Evolutionary conservation across 257 asterid species (phyloP).

Genomic region (Ajuga chamaepitys): DNA sequence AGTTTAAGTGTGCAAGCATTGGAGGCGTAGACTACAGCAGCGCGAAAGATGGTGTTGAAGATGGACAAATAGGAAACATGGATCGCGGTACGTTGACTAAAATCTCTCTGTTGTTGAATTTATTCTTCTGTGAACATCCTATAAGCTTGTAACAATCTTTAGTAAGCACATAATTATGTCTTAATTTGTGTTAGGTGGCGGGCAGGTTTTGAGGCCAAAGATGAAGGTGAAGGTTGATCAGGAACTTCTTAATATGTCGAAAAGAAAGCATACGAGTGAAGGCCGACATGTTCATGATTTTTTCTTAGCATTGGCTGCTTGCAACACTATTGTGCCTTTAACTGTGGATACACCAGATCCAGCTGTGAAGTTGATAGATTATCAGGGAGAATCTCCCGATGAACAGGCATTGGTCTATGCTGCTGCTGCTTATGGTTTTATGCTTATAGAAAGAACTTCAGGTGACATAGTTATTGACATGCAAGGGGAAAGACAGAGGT

Average conservation of each 20-base stretch:
- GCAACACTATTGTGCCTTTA: constrained; percentile 95
- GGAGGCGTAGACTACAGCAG: constrained; percentile 58
- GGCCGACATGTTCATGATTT: constrained; percentile 54
- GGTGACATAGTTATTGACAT: constrained; percentile 81
- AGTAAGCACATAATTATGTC: constrained; percentile 3
- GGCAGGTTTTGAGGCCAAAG: constrained; percentile 65
- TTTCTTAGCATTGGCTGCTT: constrained; percentile 92
- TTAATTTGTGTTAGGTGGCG: constrained; percentile 46
- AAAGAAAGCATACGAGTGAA: constrained; percentile 37
- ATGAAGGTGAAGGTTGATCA: constrained; percentile 63
- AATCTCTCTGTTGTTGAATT: background rate
- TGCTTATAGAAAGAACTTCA: constrained; percentile 95
- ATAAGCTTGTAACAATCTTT: constrained; percentile 2
- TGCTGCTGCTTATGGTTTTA: constrained; percentile 91
- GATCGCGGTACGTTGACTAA: constrained; percentile 42
- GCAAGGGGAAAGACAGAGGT: constrained; percentile 89
- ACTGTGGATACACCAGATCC: constrained; percentile 67
- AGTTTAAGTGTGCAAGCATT: constrained; percentile 87
- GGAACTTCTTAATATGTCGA: constrained; percentile 54
- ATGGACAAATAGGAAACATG: constrained; percentile 31
- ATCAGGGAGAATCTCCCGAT: constrained; percentile 99
- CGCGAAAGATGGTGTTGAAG: constrained; percentile 31
- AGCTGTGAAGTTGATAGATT: constrained; percentile 58
- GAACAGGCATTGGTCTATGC: constrained; percentile 98
- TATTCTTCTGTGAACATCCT: background rate